These are phyloP conservation scores for Talaromyces sp. DNA, from an alignment of 2,329 filamentous ascomycete species.

Conservation along the genomic window DNA sequence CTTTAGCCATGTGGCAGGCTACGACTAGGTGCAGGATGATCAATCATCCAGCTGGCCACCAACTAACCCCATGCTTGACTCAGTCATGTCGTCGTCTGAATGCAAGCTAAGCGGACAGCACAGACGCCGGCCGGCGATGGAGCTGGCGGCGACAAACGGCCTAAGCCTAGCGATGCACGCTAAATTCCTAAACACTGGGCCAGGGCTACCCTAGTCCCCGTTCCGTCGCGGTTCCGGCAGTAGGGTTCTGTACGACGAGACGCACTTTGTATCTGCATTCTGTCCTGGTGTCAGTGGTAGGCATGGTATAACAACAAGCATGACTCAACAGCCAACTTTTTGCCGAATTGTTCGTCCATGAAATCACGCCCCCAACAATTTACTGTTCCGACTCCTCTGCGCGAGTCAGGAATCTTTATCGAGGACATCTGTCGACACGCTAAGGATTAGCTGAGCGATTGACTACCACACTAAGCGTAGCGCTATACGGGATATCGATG, in stretches of 20 bases:
- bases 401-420: neutral
- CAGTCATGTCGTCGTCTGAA: neutral
- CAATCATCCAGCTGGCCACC: neutral
- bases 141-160: constrained; percentile 34
- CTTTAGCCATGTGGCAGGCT: neutral
- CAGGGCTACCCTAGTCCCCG: constrained; percentile 3
- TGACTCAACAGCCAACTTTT: neutral
- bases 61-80: neutral
- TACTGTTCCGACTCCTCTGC: neutral
- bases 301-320: neutral
- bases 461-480: constrained; percentile 4
- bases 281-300: neutral
- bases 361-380: neutral
- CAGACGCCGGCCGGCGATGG: constrained; percentile 28
- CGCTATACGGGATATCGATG: neutral
- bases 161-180: constrained; percentile 23
- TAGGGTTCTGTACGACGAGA: neutral
- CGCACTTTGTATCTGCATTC: no score
- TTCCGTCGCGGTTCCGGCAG: constrained; percentile 9
- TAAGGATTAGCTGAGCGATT: constrained; percentile 4
- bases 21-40: neutral
- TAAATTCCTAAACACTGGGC: constrained; percentile 12
- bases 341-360: neutral
- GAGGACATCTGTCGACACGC: neutral
- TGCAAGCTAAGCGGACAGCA: constrained; percentile 21